These are phyloP conservation scores for Aspergillus niger DNA, from an alignment of 2,329 filamentous ascomycete genomes.

Conservation along the genomic window DNA sequence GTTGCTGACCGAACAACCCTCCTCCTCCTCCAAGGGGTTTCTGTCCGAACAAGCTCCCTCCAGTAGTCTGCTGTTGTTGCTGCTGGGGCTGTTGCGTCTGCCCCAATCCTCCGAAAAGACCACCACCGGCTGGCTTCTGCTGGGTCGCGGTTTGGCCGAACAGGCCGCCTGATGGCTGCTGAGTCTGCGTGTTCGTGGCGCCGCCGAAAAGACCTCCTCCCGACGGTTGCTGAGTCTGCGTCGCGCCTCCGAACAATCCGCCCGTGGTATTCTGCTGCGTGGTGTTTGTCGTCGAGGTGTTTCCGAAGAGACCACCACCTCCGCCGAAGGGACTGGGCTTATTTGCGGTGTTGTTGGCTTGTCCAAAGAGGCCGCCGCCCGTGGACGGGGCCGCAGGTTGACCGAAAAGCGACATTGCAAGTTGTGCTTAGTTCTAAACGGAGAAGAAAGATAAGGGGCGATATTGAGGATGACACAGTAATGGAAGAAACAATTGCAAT, in stretches of 20 bases:
- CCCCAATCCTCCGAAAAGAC: slow-evolving; percentile 28
- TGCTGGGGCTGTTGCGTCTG: slow-evolving; percentile 23
- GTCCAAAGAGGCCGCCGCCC: slow-evolving; percentile 33
- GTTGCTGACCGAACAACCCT: not conserved
- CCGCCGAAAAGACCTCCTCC: slow-evolving; percentile 31
- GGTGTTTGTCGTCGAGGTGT: slow-evolving; percentile 9
- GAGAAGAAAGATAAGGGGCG: not conserved
- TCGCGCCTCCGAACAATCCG: slow-evolving; percentile 31
- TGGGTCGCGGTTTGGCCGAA: slow-evolving; percentile 34
- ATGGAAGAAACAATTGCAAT: too few relatives aligned
- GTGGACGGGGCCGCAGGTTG: slow-evolving; percentile 25
- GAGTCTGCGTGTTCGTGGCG: slow-evolving; percentile 19
- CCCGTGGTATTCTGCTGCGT: slow-evolving; percentile 17
- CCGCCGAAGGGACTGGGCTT: slow-evolving; percentile 44
- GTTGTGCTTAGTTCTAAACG: not conserved
- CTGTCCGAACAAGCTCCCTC: not conserved
- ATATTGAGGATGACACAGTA: not conserved
- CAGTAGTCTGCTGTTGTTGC: slow-evolving; percentile 28
- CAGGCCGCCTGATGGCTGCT: slow-evolving; percentile 37
- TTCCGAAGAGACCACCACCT: slow-evolving; percentile 38
- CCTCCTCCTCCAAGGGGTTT: not conserved
- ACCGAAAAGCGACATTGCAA: slow-evolving; percentile 45
- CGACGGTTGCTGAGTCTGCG: slow-evolving; percentile 35
- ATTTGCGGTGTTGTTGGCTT: slow-evolving; percentile 26
- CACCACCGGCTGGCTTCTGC: slow-evolving; percentile 28